A percentile compares a stretch with the other conserved stretches of the same genome.
phyloP scores from a whole-genome alignment of 306 rosid genomes.

The Pyrus communis region DNA sequence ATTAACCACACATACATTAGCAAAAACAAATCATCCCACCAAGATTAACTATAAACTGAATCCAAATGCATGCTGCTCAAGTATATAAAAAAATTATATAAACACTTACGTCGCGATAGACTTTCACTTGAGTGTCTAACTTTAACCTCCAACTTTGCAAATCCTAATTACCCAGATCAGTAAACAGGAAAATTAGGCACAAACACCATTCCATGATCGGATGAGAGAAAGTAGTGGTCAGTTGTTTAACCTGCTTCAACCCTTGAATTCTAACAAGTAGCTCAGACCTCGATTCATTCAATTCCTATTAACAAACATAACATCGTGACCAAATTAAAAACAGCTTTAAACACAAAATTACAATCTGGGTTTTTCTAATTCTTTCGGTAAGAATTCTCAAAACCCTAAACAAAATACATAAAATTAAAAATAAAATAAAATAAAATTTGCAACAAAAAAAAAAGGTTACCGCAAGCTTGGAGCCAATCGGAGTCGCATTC shows the following conservation, averaged over 20 bases:
- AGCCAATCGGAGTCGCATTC: constrained; percentile 53
- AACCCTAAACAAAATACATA: neutral
- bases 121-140: constrained; percentile 77
- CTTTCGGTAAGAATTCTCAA: neutral
- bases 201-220: neutral
- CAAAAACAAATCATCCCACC: neutral
- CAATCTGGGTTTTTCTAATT: neutral
- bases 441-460: too few relatives aligned
- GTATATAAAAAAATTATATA: neutral
- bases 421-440: too few relatives aligned
- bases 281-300: constrained; percentile 88
- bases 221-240: neutral
- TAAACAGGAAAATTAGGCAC: neutral
- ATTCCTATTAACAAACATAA: constrained; percentile 46
- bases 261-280: constrained; percentile 72
- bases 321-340: neutral
- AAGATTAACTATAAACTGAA: neutral
- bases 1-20: neutral
- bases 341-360: neutral
- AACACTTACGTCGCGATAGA: constrained; percentile 74
- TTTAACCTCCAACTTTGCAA: constrained; percentile 90
- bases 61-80: neutral
- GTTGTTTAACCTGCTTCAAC: constrained; percentile 59
- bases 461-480: constrained; percentile 55
- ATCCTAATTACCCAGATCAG: constrained; percentile 43